phyloP scores from a whole-genome alignment of 2,329 filamentous ascomycete genomes.

The Corniculantispora saksenae region DNA sequence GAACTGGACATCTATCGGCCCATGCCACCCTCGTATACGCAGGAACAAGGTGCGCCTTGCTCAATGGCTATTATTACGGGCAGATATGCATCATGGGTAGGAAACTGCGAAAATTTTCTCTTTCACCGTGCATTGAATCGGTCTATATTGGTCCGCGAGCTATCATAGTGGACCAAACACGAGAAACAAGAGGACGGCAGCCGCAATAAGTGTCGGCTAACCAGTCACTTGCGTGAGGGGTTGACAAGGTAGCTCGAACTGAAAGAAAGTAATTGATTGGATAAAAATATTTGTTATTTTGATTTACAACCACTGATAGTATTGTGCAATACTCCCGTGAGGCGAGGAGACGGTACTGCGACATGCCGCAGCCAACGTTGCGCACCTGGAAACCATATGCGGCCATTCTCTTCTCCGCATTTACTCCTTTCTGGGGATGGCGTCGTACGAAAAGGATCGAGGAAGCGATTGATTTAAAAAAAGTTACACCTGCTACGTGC shows the following conservation, averaged over 20 bases:
- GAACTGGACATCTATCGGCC: not conserved
- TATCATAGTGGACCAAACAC: no score
- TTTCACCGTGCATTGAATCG: not conserved
- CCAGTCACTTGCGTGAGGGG: not conserved
- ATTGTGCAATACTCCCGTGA: not conserved
- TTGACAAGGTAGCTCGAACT: not conserved
- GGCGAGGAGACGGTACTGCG: not conserved
- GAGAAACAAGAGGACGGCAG: not conserved
- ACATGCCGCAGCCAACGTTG: not conserved
- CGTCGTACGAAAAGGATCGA: not conserved
- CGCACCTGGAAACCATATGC: not conserved
- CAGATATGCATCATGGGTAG: not conserved
- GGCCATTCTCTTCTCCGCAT: not conserved
- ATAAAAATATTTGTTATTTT: not conserved
- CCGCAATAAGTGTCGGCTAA: not conserved
- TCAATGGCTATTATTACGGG: not conserved
- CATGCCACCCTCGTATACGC: not conserved
- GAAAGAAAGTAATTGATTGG: not conserved
- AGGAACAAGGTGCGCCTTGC: not conserved
- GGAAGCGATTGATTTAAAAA: not conserved
- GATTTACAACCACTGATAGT: not conserved
- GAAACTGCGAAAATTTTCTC: not conserved
- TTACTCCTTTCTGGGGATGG: not conserved
- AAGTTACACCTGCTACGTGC: not conserved
- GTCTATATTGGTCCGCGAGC: no score